Evolutionary conservation across 768 basidiomycete species (phyloP).

Genomic region (Psilocybe sp.): DNA sequence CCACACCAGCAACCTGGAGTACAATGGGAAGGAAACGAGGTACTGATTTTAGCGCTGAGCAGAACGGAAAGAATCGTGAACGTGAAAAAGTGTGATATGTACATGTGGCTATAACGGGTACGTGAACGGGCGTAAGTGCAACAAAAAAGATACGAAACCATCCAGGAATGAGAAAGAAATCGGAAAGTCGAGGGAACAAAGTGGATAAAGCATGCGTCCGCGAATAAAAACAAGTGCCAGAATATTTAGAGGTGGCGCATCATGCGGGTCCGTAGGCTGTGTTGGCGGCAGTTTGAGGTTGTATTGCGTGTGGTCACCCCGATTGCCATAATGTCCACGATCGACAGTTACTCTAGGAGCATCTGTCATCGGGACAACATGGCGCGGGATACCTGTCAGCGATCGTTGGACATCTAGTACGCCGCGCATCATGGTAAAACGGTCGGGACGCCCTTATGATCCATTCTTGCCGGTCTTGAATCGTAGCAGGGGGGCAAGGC

Average conservation of each 20-base stretch:
- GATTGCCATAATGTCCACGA: too few relatives aligned
- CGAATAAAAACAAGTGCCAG: background rate
- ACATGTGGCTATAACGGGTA: conserved; percentile 1
- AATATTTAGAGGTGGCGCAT: background rate
- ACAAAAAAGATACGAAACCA: conserved; percentile 1
- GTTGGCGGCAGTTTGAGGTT: too few relatives aligned
- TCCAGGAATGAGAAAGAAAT: background rate
- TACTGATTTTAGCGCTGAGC: too few relatives aligned
- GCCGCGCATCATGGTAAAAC: background rate
- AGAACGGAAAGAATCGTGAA: conserved; percentile 1
- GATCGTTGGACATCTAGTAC: background rate
- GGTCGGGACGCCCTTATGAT: conserved; percentile 24
- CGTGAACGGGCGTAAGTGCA: conserved; percentile 1
- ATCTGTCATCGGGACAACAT: too few relatives aligned
- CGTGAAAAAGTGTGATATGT: conserved; percentile 3
- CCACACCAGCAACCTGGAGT: too few relatives aligned
- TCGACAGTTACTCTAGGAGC: too few relatives aligned
- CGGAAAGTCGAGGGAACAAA: background rate
- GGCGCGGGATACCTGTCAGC: too few relatives aligned
- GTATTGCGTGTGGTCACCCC: too few relatives aligned
- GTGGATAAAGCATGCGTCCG: conserved; percentile 8
- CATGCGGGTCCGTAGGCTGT: background rate
- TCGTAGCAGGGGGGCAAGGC: conserved; percentile 82
- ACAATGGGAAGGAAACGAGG: too few relatives aligned
- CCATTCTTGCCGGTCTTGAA: conserved; percentile 69